phyloP scores from a whole-genome alignment of 306 rosid genomes.

The Pyrus pyrifolia region DNA sequence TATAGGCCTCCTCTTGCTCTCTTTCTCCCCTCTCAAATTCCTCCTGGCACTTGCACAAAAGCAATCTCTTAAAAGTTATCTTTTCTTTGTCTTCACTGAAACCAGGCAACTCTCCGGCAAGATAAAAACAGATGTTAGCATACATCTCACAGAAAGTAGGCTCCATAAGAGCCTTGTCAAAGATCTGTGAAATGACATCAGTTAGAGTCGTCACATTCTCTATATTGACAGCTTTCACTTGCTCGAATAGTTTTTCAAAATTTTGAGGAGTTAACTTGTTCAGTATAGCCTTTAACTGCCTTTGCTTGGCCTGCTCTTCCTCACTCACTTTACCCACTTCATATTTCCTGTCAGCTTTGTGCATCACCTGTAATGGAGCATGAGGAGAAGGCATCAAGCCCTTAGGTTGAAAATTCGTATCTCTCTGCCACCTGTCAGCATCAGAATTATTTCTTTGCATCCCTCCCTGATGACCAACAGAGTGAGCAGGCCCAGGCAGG shows the following conservation, averaged over 20 bases:
- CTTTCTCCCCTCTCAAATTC: slow-evolving; percentile 97
- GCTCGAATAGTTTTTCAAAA: slow-evolving; percentile 86
- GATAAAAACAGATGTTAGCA: slow-evolving; percentile 78
- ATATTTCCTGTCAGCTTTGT: slow-evolving; percentile 78
- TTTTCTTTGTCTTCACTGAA: slow-evolving; percentile 74
- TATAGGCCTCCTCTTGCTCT: slow-evolving; percentile 88
- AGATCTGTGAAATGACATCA: slow-evolving; percentile 90
- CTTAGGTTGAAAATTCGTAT: no score
- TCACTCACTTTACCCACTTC: slow-evolving; percentile 85
- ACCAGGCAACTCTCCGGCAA: slow-evolving; percentile 77
- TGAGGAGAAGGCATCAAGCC: no score
- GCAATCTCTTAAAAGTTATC: slow-evolving; percentile 81
- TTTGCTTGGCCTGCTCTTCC: slow-evolving; percentile 74
- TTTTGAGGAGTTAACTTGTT: slow-evolving; percentile 95
- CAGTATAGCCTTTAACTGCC: slow-evolving; percentile 77
- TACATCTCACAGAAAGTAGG: slow-evolving; percentile 99
- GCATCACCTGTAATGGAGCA: slow-evolving; percentile 19
- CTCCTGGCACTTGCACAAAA: slow-evolving; percentile 90
- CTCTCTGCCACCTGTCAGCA: no score
- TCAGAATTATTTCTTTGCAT: no score
- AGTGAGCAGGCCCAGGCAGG: no score
- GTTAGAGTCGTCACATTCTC: slow-evolving; percentile 66
- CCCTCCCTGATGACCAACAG: no score
- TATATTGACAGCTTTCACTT: slow-evolving; percentile 83
- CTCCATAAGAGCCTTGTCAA: slow-evolving; percentile 94